These are phyloP conservation scores for Diaporthe aspalathi DNA, from an alignment of 2,329 filamentous ascomycete genomes.

Conservation along the genomic window DNA sequence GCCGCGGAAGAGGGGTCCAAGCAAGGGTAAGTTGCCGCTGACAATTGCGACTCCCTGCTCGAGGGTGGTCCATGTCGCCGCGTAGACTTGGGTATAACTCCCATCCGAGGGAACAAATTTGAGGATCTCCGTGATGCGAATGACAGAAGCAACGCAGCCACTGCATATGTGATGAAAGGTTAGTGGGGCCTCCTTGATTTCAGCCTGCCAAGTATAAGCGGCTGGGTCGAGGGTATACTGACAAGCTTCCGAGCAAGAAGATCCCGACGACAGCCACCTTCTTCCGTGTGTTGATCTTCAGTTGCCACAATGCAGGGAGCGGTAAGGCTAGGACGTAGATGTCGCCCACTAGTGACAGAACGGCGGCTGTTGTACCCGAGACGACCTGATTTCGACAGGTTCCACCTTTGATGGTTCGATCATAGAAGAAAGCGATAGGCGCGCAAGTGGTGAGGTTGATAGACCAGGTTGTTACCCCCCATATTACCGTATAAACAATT, in stretches of 20 bases:
- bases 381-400: conserved; percentile 39
- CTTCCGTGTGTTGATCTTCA: conserved; percentile 35
- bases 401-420: conserved; percentile 38
- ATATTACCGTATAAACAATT: conserved; percentile 40
- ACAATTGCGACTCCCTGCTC: conserved; percentile 35
- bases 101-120: conserved; percentile 35
- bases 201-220: too few relatives aligned
- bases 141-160: conserved; percentile 34
- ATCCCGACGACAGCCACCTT: conserved; percentile 36
- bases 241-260: conserved; percentile 38
- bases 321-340: conserved; percentile 22
- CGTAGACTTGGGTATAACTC: conserved; percentile 37
- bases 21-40: conserved; percentile 34
- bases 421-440: conserved; percentile 41
- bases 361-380: conserved; percentile 40
- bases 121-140: conserved; percentile 32
- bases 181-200: neutral
- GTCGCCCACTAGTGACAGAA: conserved; percentile 32
- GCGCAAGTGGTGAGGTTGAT: conserved; percentile 42
- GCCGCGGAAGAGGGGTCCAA: conserved; percentile 34
- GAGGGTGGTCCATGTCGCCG: conserved; percentile 39
- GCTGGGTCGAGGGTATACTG: neutral
- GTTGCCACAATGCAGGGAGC: conserved; percentile 12
- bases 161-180: neutral
- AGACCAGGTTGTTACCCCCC: conserved; percentile 39